These are phyloP conservation scores for bread wheat (Triticum aestivum) DNA, from an alignment of 176 grass and related monocot genomes.

Conservation along the genomic window IWGSC_CS_RefSeq_v2.1 NC_057801.1:558649644-558650143, in stretches of 20 bases:
- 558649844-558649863: not conserved
- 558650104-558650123: no score
- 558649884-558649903: not conserved
- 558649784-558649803: not conserved
- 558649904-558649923: no score
- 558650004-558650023: no score
- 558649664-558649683: constrained; percentile 18
- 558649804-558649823: not conserved
- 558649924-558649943: no score
- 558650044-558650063: no score
- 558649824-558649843: constrained; percentile 16
- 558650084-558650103: no score
- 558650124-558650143: no score
- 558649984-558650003: no score
- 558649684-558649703: not conserved
- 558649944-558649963: no score
- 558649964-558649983: no score
- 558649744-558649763: constrained; percentile 23
- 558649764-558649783: not conserved
- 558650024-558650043: no score
- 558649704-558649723: constrained; percentile 37
- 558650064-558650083: no score
- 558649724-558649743: constrained; percentile 31
- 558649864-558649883: constrained; percentile 22
- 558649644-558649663: constrained; percentile 18